Evolutionary conservation across 352 stramenopile genomes (phyloP), one percentile per base, ranked within the genome.

Genomic region (Phytophthora pluvialis): DNA sequence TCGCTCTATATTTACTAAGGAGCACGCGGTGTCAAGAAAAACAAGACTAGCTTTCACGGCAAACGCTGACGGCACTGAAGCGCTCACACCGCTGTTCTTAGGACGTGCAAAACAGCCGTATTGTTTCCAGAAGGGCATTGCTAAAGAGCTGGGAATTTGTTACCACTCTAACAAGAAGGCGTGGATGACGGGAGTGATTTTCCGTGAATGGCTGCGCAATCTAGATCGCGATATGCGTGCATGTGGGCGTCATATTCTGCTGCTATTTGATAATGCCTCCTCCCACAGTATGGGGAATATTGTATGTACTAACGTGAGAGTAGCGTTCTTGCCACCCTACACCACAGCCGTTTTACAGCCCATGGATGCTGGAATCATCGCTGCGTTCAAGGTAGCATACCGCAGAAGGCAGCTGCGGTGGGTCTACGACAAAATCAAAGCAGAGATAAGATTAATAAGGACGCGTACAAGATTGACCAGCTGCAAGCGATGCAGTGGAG

Each of bases 91-190:
- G 8, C 18, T 29, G 5, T 46, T 46, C 7, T 13, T 46, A 8
- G n/a, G 16, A 4, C 40, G 35, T 40, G 40, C 25, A 11, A 62
- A 40, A 13, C 42, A 53, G 21, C 32, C 33, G 2, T 31, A 47
- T 13, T 47, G 54, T 21, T 53, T 62, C 8, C 18, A 62, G 21
- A 45, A 53, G 43, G 16, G 35, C 3, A 38, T 32, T 12, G 32
- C 12, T 11, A 25, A 21, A 13, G 12, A 62, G 12, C 31, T 53
- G 9, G 42, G 31, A 9, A 25, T 60, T 16, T 0, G 10, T 3
- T 60, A 51, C 32, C 11, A 21, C 0, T 28, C 42, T 0, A 62
- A 62, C 25, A 44, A n/a, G 12, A 53, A 53, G 43, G 43, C 53
- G 7, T 50, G 38, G 29, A 51, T 60, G 39, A 60, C 51, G 16